These are phyloP conservation scores for Tilletia indica DNA, from an alignment of 1,284 basidiomycete species.

Conservation along the genomic window DNA sequence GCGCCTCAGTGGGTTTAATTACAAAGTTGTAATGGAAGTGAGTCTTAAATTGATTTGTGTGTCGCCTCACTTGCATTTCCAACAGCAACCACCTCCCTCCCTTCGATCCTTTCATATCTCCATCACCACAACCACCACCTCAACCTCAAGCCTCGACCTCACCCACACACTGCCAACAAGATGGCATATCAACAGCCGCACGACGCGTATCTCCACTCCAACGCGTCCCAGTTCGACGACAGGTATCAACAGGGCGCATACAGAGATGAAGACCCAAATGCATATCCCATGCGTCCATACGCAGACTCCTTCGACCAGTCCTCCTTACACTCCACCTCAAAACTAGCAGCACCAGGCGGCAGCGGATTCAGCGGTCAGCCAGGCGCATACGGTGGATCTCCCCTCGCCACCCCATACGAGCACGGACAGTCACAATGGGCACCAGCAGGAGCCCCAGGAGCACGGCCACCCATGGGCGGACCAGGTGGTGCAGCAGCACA, in stretches of 20 bases:
- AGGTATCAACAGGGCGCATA: constrained; percentile 35
- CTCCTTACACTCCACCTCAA: constrained; percentile 10
- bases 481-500: neutral
- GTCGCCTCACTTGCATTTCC: neutral
- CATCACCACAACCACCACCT: no score
- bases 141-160: neutral
- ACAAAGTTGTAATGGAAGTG: no score
- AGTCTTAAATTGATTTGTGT: no score
- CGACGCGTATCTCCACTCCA: constrained; percentile 48
- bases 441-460: neutral
- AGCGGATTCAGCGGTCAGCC: neutral
- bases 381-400: neutral
- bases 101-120: neutral
- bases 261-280: constrained; percentile 33
- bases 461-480: neutral
- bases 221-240: constrained; percentile 51
- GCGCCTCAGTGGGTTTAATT: no score
- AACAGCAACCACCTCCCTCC: neutral
- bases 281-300: constrained; percentile 14
- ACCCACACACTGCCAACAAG: constrained; percentile 17
- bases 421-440: neutral
- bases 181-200: constrained; percentile 47
- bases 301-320: constrained; percentile 14
- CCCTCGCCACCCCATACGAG: neutral
- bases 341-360: constrained; percentile 3